Evolutionary conservation across 805 yeast genomes (phyloP), one percentile per base, ranked within the genome.

Genomic region (Metschnikowia cerradonensis): DNA sequence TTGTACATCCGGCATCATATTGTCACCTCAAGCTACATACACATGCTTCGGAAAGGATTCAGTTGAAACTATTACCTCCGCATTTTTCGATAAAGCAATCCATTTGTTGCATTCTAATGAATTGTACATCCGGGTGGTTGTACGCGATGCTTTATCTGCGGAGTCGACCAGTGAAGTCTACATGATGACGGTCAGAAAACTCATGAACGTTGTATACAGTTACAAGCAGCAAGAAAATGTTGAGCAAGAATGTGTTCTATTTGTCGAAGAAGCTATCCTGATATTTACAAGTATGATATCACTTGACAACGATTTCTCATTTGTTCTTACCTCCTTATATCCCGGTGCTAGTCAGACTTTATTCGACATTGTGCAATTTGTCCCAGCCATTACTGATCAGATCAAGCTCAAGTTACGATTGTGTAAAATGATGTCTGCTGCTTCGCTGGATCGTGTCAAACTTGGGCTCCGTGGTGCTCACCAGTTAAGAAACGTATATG

Each of bases 91-190:
- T 47, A 78, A 69, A 53, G 83, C 83, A 51, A 70, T 82, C 45
- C 64, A 65, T 4, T 67, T 81, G 61, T 64, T 83, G 36, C 71
- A 76, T 10, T 75, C 81, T 11, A 71, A 70, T 23, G 80, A 75
- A 60, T 68, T 79, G 51, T 76, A 80, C 4, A 75, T 83, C 0
- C 74, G 95, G 53, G 94, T 88, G 41, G 80, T 82, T 39, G 79
- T 88, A 2, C 81, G 84, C 53, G 96, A 88, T 55, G 82, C 88
- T 2, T 65, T 90, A 41, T 81, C 86, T 13, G 68, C 77, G 31
- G 91, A 86, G 51, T 66, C 84, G 42, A 84, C 86, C 67, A 81
- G 90, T 11, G 71, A 73, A 23, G 76, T 82, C 13, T 77, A 78
- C 61, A 76, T 73, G 48, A 59, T 74, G 52, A 69, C 84, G 19